phyloP scores from a whole-genome alignment of 176 grass and related monocot genomes.

The Oryza nivara region DNA sequence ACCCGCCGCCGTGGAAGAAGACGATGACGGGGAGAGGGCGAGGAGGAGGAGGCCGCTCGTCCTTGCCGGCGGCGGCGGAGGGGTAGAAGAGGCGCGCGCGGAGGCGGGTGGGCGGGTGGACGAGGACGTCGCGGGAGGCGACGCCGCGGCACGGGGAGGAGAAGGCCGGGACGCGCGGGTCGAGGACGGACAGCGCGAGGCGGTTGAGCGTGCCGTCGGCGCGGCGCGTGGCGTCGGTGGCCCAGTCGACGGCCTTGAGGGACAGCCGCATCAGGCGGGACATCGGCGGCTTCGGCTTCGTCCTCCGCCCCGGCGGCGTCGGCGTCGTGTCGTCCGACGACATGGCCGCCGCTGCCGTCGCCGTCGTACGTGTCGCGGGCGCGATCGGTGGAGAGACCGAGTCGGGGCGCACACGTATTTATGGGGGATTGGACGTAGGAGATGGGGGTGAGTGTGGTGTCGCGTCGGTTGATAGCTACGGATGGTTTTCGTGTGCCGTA shows the following conservation, averaged over 20 bases:
- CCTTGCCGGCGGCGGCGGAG: background rate
- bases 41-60: background rate
- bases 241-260: slow-evolving; percentile 19
- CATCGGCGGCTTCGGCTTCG: slow-evolving; percentile 54
- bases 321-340: background rate
- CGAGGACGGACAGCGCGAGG: slow-evolving; percentile 45
- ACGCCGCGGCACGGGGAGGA: slow-evolving; percentile 52
- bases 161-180: slow-evolving; percentile 44
- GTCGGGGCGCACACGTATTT: background rate
- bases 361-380: too few relatives aligned
- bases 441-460: background rate
- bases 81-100: slow-evolving; percentile 65
- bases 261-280: slow-evolving; percentile 55
- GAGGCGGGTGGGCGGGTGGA: slow-evolving; percentile 43
- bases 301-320: background rate
- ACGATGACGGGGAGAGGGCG: slow-evolving; percentile 52
- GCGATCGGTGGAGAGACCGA: background rate
- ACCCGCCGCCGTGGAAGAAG: slow-evolving; percentile 93
- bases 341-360: background rate
- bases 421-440: background rate
- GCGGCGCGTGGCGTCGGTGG: slow-evolving; percentile 56
- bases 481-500: background rate
- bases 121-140: slow-evolving; percentile 48
- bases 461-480: background rate
- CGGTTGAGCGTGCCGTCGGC: slow-evolving; percentile 77